Evolutionary conservation across 1,139 yeast genomes (phyloP).

Genomic region (Sugiyamaella paludigena): DNA sequence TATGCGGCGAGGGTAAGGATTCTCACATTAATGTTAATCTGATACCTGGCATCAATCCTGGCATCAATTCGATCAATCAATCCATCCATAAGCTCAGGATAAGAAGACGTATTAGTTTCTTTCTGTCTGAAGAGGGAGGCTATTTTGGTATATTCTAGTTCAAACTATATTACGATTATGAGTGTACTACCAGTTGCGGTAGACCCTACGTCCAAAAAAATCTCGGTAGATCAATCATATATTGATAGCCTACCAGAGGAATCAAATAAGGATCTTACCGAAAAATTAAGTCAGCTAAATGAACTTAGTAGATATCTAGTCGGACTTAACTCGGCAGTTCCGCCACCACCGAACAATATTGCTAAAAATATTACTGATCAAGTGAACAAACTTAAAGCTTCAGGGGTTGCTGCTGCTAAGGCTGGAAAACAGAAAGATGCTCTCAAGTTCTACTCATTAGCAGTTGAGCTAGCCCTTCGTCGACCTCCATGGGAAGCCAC

Average conservation of each 20-base stretch:
- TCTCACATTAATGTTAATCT: too few species aligned
- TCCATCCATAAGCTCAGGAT: too few species aligned
- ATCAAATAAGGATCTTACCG: constrained; percentile 41
- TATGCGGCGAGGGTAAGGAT: too few species aligned
- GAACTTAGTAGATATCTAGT: constrained; percentile 59
- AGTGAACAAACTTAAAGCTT: constrained; percentile 70
- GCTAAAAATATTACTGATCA: constrained; percentile 47
- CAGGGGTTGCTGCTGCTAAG: constrained; percentile 65
- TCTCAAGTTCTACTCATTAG: constrained; percentile 66
- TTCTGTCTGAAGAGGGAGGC: too few species aligned
- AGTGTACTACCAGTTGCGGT: constrained; percentile 4
- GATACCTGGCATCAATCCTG: too few species aligned
- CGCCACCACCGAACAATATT: constrained; percentile 61
- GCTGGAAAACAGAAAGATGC: constrained; percentile 67
- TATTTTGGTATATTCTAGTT: too few species aligned
- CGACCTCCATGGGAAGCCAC: constrained; percentile 87
- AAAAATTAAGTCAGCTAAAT: constrained; percentile 63
- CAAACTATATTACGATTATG: background rate
- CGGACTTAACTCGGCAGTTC: constrained; percentile 59
- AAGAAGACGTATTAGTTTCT: too few species aligned
- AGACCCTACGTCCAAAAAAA: constrained; percentile 35
- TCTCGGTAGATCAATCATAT: constrained; percentile 33
- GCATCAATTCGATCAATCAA: too few species aligned
- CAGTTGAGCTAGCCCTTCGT: constrained; percentile 75
- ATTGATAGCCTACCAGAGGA: constrained; percentile 24